Evolutionary conservation across 768 basidiomycete species (phyloP), one percentile per base, ranked within the genome.

Genomic region (Amanita exitialis): DNA sequence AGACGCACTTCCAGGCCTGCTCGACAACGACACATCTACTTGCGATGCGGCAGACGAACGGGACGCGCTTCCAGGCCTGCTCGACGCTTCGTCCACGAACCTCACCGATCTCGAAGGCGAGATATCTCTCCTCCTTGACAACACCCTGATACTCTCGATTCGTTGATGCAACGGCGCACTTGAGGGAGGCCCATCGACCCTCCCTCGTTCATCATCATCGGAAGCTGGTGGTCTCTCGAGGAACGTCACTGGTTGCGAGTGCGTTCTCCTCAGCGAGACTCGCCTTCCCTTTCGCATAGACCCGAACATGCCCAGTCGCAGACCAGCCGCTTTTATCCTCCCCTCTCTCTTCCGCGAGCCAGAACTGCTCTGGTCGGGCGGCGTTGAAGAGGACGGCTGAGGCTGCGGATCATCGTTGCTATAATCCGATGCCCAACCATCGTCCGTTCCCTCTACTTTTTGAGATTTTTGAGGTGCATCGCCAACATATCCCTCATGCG

Each of bases 101-200:
- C 73, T 56, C 15, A 77, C 66, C 34, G 70, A 73, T 21, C 75
- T 61, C 32, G 74, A 64, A 2, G 75, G 75, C 20, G 75, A 77
- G 15, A 54, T 64, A 18, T 75, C 74, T 41, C 74, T 60, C 23
- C 69, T 67, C 13, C 57, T 57, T 45, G 66, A 59, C 47, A 62
- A 51, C 44, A 61, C 61, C 8, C 64, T 57, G 8, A 70, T 66
- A 16, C 58, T 64, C 34, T 69, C 64, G 15, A 72, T 37, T 28
- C 68, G 62, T 5, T 16, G 36, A 16, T 37, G 15, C n/a, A 27
- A 39, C 15, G 15, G 21, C 1, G 47, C 13, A 13, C 20, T 37
- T 1, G 38, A 27, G 7, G 2, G 38, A n/a, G 32, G 32, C 12
- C 6, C 10, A 2, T 28, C 41, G 5, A 6, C 18, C 36, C 49